Evolutionary conservation across 2,329 filamentous ascomycete genomes (phyloP).

Genomic region (Dryadomyces quercus-mongolicae): DNA sequence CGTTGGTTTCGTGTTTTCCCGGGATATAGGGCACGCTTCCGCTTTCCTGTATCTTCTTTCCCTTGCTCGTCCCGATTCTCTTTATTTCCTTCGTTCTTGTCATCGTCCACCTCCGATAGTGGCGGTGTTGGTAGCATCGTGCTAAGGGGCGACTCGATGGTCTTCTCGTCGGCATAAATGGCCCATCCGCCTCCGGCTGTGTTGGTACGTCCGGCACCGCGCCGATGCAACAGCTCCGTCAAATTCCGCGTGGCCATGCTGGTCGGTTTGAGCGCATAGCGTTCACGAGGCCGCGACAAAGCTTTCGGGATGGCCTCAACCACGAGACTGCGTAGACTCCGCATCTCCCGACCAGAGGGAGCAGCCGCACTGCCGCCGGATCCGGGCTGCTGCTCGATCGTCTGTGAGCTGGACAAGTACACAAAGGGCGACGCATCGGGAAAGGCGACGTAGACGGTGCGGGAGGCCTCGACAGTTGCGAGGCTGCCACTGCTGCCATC

Average conservation of each 20-base stretch:
- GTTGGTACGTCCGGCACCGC: slow-evolving; percentile 59
- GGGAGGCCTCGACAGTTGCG: slow-evolving; percentile 48
- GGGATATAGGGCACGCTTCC: slow-evolving; percentile 16
- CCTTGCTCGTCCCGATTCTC: neutral
- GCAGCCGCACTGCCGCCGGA: slow-evolving; percentile 8
- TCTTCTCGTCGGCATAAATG: slow-evolving; percentile 57
- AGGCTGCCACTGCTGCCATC: neutral
- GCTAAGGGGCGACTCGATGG: slow-evolving; percentile 42
- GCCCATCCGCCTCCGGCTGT: slow-evolving; percentile 67
- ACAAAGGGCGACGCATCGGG: slow-evolving; percentile 68
- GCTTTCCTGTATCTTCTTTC: slow-evolving; percentile 3
- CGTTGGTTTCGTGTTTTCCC: slow-evolving; percentile 20
- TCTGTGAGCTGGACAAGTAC: slow-evolving; percentile 46
- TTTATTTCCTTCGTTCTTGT: slow-evolving; percentile 8
- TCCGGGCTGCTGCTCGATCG: slow-evolving; percentile 3
- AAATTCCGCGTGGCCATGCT: slow-evolving; percentile 61
- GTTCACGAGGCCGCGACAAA: slow-evolving; percentile 59
- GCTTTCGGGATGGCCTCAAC: slow-evolving; percentile 74
- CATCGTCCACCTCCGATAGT: slow-evolving; percentile 25
- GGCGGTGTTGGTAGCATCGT: slow-evolving; percentile 34
- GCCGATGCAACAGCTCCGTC: slow-evolving; percentile 53
- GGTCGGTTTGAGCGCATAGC: slow-evolving; percentile 58
- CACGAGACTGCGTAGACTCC: slow-evolving; percentile 57
- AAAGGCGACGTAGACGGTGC: slow-evolving; percentile 70
- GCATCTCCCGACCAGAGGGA: slow-evolving; percentile 34